Percentiles rank a stretch among this genome's conserved stretches.
Evolutionary conservation across 1,284 basidiomycete genomes (phyloP).

Genomic region (Serendipita sp.): DNA sequence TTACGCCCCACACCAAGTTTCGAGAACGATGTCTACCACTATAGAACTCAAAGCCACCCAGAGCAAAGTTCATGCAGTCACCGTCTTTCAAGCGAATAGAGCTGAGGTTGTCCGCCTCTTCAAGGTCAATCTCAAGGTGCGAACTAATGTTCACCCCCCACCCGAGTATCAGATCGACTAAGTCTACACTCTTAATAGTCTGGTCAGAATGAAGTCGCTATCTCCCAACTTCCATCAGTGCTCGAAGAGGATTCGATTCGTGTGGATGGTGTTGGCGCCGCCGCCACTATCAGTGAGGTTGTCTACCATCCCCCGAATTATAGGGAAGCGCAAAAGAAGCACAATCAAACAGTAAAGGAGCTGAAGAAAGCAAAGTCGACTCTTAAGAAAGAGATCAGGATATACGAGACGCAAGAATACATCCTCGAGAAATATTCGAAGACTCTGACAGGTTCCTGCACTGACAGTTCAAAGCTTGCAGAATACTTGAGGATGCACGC

Average conservation of each 20-base stretch:
- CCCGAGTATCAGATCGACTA: not conserved
- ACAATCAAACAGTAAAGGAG: slow-evolving; percentile 7
- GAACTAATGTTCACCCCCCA: not conserved
- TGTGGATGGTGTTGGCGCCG: slow-evolving; percentile 15
- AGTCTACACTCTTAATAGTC: slow-evolving; percentile 6
- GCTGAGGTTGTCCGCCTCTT: slow-evolving; percentile 10
- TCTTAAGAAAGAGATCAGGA: slow-evolving; percentile 8
- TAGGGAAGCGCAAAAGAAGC: not conserved
- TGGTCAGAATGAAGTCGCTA: slow-evolving; percentile 17
- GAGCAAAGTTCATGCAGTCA: slow-evolving; percentile 9
- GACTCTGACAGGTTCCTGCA: slow-evolving; percentile 12
- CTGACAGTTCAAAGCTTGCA: slow-evolving; percentile 10
- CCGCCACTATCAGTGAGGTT: slow-evolving; percentile 16
- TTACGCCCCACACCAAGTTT: no score
- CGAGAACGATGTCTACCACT: not conserved
- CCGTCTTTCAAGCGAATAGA: slow-evolving; percentile 12
- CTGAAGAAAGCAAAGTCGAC: slow-evolving; percentile 8
- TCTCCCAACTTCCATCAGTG: slow-evolving; percentile 16
- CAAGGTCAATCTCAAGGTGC: not conserved
- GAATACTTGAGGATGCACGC: slow-evolving; percentile 14
- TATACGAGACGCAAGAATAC: slow-evolving; percentile 10
- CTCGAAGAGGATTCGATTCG: slow-evolving; percentile 17
- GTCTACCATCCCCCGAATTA: slow-evolving; percentile 13
- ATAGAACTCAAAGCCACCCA: not conserved
- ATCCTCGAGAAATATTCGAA: slow-evolving; percentile 13